phyloP scores from a whole-genome alignment of 352 stramenopile species.

The Phytophthora constricta region DNA sequence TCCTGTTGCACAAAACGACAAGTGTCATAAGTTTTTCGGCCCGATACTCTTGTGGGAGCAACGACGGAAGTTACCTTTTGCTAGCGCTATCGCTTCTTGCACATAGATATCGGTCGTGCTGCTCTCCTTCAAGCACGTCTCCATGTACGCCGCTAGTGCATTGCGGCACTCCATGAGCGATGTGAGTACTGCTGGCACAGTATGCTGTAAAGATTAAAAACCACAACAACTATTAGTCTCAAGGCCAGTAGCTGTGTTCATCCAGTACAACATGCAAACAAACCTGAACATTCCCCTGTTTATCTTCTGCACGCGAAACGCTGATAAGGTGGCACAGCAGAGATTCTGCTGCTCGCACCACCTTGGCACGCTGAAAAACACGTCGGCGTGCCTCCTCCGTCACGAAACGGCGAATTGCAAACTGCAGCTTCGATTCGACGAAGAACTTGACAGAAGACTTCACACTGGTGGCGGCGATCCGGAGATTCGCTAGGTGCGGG shows the following conservation, averaged over 20 bases:
- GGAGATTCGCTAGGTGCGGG: constrained; percentile 57
- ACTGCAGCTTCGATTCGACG: constrained; percentile 60
- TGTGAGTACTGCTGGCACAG: constrained; percentile 66
- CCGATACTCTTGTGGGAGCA: no score
- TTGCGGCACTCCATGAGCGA: constrained; percentile 77
- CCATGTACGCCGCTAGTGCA: constrained; percentile 67
- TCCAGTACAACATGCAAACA: constrained; percentile 8
- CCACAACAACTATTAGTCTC: neutral
- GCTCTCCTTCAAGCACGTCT: constrained; percentile 74
- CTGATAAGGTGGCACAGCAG: constrained; percentile 70
- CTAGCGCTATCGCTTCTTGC: constrained; percentile 61
- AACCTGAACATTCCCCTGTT: constrained; percentile 77
- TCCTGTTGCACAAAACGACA: constrained; percentile 35
- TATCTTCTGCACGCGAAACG: constrained; percentile 64
- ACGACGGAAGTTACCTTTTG: constrained; percentile 45
- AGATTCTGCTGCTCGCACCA: constrained; percentile 53
- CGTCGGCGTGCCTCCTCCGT: constrained; percentile 57
- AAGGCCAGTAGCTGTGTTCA: neutral
- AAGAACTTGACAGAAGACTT: constrained; percentile 57
- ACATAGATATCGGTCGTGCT: constrained; percentile 65
- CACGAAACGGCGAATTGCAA: constrained; percentile 63
- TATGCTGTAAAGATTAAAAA: constrained; percentile 50
- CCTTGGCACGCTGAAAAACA: constrained; percentile 54
- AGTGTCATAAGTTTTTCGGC: no score
- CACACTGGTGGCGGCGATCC: constrained; percentile 47